phyloP scores from a whole-genome alignment of 2,329 filamentous ascomycete genomes.

The Tympanopsis confertula region DNA sequence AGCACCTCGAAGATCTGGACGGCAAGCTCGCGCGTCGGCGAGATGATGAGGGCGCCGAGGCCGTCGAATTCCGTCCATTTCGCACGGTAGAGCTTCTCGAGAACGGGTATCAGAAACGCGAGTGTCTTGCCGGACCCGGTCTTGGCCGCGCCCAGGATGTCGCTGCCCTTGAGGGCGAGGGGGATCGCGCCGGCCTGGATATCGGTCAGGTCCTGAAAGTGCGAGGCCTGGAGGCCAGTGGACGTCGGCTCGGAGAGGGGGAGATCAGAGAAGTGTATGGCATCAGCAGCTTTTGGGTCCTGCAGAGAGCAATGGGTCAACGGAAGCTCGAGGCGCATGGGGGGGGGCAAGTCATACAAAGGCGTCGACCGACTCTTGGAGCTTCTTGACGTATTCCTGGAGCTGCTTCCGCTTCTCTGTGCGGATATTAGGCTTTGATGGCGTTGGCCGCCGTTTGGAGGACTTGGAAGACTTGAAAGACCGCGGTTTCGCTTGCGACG shows the following conservation, averaged over 20 bases:
- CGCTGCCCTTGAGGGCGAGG: constrained; percentile 69
- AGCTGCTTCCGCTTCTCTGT: background rate
- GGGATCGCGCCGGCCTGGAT: constrained; percentile 86
- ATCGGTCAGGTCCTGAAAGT: constrained; percentile 84
- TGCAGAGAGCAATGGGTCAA: constrained; percentile 15
- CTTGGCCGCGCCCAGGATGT: constrained; percentile 89
- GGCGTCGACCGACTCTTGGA: background rate
- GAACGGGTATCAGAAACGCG: constrained; percentile 79
- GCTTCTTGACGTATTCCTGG: background rate
- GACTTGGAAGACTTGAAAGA: no score
- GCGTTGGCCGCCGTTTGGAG: background rate
- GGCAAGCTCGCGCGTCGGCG: constrained; percentile 85
- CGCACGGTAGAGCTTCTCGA: constrained; percentile 82
- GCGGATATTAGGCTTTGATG: background rate
- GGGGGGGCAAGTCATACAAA: no score
- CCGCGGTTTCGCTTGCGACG: background rate
- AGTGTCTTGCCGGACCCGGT: constrained; percentile 93
- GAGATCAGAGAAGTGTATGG: constrained; percentile 67
- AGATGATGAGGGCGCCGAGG: constrained; percentile 81
- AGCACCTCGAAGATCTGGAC: constrained; percentile 95
- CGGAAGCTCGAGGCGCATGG: no score
- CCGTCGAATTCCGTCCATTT: constrained; percentile 88
- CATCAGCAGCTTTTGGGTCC: constrained; percentile 47
- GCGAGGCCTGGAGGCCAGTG: constrained; percentile 69
- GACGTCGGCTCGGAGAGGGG: constrained; percentile 75